Percentiles rank a stretch among this genome's conserved stretches.
Evolutionary conservation across 257 asterid genomes (phyloP).

Genomic region (Solanum lycopersicoides): DNA sequence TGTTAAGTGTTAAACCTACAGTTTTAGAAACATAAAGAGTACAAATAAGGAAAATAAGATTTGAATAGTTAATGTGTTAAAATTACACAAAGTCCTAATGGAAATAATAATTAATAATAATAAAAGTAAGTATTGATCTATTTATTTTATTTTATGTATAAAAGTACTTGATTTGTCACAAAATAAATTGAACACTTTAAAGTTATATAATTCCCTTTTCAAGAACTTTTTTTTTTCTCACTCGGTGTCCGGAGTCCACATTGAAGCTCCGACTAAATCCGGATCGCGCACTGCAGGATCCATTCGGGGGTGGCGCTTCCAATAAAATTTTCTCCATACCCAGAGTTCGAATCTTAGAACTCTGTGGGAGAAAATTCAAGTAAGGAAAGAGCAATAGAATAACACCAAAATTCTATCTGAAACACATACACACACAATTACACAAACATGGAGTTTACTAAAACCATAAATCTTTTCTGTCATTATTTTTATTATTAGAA

Average conservation of each 20-base stretch:
- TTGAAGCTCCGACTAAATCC: too few species aligned
- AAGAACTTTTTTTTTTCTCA: not conserved
- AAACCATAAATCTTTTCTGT: not conserved
- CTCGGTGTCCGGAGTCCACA: too few species aligned
- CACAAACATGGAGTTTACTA: not conserved
- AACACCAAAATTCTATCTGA: not conserved
- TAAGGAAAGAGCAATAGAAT: not conserved
- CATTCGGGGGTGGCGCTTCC: too few species aligned
- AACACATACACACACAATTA: not conserved
- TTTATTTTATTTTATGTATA: not conserved
- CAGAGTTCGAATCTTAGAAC: too few species aligned
- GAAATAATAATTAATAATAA: not conserved
- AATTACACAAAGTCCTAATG: not conserved
- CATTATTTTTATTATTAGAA: not conserved
- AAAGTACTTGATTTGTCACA: not conserved
- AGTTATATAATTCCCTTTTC: not conserved
- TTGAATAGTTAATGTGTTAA: not conserved
- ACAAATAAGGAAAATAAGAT: not conserved
- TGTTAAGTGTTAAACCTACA: not conserved
- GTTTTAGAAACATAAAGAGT: not conserved
- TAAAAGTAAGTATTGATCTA: not conserved
- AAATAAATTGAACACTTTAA: not conserved
- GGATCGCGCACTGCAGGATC: too few species aligned
- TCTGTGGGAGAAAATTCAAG: too few species aligned
- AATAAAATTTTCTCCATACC: too few species aligned